Percentiles rank a stretch among this genome's conserved stretches.
These are phyloP conservation scores for Prunus mongolica DNA, from an alignment of 306 rosid genomes.

Conservation along the genomic window DNA sequence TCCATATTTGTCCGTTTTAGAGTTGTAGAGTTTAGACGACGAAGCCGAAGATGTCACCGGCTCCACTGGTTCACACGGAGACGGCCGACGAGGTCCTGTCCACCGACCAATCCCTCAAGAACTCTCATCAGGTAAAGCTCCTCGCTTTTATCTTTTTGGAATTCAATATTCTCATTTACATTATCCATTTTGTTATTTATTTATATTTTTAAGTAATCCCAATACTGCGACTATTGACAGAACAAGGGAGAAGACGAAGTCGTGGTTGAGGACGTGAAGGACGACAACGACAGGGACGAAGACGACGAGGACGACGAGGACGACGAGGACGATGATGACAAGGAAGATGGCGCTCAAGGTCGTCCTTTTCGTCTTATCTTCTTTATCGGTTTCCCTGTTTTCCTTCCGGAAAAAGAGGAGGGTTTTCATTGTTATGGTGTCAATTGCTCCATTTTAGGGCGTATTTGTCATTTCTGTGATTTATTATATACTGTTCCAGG, in stretches of 20 bases:
- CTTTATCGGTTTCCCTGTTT: too few relatives aligned
- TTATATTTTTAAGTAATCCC: not conserved
- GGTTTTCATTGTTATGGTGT: not conserved
- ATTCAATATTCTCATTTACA: not conserved
- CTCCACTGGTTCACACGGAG: constrained; percentile 58
- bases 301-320: constrained; percentile 55
- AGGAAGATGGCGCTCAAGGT: constrained; percentile 68
- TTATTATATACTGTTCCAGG: not conserved
- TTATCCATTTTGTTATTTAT: not conserved
- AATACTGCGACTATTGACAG: constrained; percentile 15
- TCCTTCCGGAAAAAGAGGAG: too few relatives aligned
- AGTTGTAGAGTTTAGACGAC: not conserved
- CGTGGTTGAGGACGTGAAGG: constrained; percentile 71
- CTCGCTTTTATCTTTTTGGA: not conserved
- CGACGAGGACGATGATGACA: constrained; percentile 42
- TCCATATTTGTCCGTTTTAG: not conserved
- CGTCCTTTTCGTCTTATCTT: not conserved
- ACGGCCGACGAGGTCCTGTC: constrained; percentile 21
- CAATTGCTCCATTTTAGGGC: not conserved
- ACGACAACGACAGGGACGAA: constrained; percentile 46
- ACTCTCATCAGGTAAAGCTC: constrained; percentile 36
- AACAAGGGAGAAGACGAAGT: constrained; percentile 46
- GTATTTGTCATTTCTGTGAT: not conserved
- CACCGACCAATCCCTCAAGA: constrained; percentile 40
- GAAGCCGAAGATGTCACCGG: constrained; percentile 57